phyloP scores from a whole-genome alignment of 129 eudicot genomes.

The Artemisia annua region DNA sequence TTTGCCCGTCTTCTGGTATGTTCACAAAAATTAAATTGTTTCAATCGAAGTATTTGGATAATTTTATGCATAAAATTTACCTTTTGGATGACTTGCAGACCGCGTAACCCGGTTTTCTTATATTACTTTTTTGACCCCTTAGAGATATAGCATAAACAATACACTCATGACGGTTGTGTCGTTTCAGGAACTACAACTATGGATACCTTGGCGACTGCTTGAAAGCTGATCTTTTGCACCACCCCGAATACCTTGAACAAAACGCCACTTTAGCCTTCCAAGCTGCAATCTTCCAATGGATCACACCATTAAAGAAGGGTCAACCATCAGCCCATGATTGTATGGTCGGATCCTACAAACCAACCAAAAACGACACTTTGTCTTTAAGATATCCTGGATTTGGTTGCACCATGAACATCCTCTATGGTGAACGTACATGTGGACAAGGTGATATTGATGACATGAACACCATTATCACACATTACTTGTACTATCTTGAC shows the following conservation, averaged over 20 bases:
- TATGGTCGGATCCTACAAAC: constrained; percentile 88
- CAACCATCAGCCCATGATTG: constrained; percentile 82
- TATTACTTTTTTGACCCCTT: too few relatives aligned
- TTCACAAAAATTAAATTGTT: too few relatives aligned
- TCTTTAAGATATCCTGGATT: constrained; percentile 72
- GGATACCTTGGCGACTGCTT: constrained; percentile 73
- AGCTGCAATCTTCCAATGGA: constrained; percentile 92
- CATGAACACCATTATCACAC: constrained; percentile 75
- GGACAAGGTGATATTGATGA: constrained; percentile 83
- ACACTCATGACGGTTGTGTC: not conserved
- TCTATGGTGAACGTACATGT: constrained; percentile 73
- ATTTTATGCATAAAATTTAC: too few relatives aligned
- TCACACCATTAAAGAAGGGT: constrained; percentile 42
- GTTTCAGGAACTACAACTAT: constrained; percentile 77
- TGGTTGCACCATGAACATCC: constrained; percentile 82
- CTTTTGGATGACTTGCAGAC: too few relatives aligned
- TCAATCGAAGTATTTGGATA: too few relatives aligned
- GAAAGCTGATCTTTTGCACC: constrained; percentile 72
- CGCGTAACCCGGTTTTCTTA: not conserved
- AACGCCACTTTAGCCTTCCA: constrained; percentile 94
- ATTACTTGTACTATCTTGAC: constrained; percentile 81
- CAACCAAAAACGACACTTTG: constrained; percentile 81
- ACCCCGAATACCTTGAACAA: constrained; percentile 95
- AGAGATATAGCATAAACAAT: not conserved
- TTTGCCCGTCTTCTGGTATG: constrained; percentile 83